Evolutionary conservation across 768 basidiomycete species (phyloP), one percentile per base, ranked within the genome.

Genomic region (Suillus subluteus): DNA sequence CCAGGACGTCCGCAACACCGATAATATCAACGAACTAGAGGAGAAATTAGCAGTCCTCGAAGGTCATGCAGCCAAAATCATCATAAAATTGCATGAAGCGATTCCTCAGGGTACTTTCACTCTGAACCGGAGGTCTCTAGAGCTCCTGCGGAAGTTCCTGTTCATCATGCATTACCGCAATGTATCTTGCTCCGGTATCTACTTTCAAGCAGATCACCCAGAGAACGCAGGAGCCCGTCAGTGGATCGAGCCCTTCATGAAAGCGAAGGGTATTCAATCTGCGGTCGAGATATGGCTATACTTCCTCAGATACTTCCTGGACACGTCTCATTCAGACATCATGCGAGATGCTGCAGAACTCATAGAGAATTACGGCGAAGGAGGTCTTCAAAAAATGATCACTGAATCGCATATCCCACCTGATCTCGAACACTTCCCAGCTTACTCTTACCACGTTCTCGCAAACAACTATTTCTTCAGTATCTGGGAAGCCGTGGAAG

Each of bases 401-500:
- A 3, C 15, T 6, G 35, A 46, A 30, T 63, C 66, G 5, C 41
- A 65, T 23, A 41, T 68, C 38, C 41, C 43, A 30, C 38, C 64
- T 15, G 65, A 62, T 11, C 37, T 62, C 35, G 73, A 76, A 32
- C 67, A 69, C 46, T 73, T 63, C 52, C 65, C 70, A 7, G 72
- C 75, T 11, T 4, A 59, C 30, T 67, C 73, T 38, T 81, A 81
- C 66, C 72, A 73, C 46, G 58, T 43, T 62, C 65, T 73, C 5
- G 73, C 76, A 13, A 73, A 76, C 58, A 64, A 66, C 9, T 46
- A 46, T 18, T 46, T 46, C 21, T 46, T 46, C 21, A 46, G 44
- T 9, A 44, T 46, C 44, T 80, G 78, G 77, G 73, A 77, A 66
- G 80, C 79, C 18, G 75, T 77, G 37, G 70, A 74, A 35, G 76